These are phyloP conservation scores for Jacaranda copaia DNA, from an alignment of 257 asterid genomes.

Conservation along the genomic window DNA sequence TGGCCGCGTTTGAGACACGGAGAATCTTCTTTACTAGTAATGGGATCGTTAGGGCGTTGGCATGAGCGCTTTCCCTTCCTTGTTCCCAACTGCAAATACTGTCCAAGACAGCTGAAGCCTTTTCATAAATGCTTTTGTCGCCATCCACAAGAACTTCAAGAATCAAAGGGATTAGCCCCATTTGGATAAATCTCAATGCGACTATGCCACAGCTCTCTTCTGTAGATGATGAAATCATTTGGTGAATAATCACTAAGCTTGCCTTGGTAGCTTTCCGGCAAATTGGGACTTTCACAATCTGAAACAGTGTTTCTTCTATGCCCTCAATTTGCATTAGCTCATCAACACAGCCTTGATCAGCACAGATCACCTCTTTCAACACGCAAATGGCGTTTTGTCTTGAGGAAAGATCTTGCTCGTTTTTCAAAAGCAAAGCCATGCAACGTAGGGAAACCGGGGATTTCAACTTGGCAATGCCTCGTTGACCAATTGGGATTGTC, in stretches of 20 bases:
- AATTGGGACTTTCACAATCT: slow-evolving; percentile 60
- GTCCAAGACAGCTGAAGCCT: slow-evolving; percentile 64
- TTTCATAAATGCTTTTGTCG: slow-evolving; percentile 58
- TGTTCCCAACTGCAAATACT: slow-evolving; percentile 45
- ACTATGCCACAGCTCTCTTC: background rate
- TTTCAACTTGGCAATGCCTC: slow-evolving; percentile 56
- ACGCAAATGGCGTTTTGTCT: slow-evolving; percentile 58
- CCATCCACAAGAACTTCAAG: slow-evolving; percentile 78
- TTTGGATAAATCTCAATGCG: slow-evolving; percentile 41
- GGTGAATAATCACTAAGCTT: slow-evolving; percentile 57
- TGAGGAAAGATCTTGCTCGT: slow-evolving; percentile 50
- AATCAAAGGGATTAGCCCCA: slow-evolving; percentile 59
- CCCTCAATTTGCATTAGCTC: slow-evolving; percentile 49
- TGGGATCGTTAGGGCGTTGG: slow-evolving; percentile 64
- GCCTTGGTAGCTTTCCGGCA: slow-evolving; percentile 73
- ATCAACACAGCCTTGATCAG: slow-evolving; percentile 36
- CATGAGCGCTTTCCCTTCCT: slow-evolving; percentile 54
- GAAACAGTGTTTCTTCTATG: slow-evolving; percentile 51
- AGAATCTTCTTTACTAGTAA: slow-evolving; percentile 73
- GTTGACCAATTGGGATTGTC: slow-evolving; percentile 57
- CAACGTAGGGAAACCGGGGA: slow-evolving; percentile 56
- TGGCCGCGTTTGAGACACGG: slow-evolving; percentile 68
- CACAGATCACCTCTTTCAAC: slow-evolving; percentile 52
- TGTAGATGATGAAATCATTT: slow-evolving; percentile 35
- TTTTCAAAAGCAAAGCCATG: slow-evolving; percentile 59